These are phyloP conservation scores for Pyricularia pennisetigena DNA, from an alignment of 2,329 filamentous ascomycete species.

Conservation along the genomic window DNA sequence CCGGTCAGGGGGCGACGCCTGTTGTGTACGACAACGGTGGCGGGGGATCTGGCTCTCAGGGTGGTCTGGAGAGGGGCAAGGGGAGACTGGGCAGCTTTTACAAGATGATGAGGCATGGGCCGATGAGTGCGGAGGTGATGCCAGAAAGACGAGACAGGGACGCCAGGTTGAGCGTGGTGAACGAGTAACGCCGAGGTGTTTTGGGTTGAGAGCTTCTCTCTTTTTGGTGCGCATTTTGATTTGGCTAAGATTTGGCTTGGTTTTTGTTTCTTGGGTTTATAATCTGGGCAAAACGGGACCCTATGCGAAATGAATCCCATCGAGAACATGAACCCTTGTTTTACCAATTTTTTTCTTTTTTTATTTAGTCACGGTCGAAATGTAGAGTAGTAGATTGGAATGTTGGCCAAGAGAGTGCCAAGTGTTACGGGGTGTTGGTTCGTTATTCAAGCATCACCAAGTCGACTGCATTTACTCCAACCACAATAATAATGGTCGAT, in stretches of 20 bases:
- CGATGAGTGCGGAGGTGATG: slow-evolving; percentile 1
- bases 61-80: background rate
- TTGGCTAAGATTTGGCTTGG: background rate
- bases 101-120: slow-evolving; percentile 4
- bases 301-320: background rate
- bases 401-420: background rate
- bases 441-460: background rate
- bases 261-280: background rate
- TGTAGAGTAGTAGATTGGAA: background rate
- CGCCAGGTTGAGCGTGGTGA: slow-evolving; percentile 1
- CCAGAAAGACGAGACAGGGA: slow-evolving; percentile 1
- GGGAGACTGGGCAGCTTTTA: background rate
- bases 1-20: background rate
- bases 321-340: background rate
- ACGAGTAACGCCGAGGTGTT: background rate
- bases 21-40: background rate
- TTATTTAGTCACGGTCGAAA: background rate
- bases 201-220: background rate
- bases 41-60: background rate
- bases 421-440: background rate
- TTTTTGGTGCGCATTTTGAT: background rate
- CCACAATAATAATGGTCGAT: background rate
- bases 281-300: background rate
- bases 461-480: background rate
- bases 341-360: too few species aligned